Percentiles rank a stretch among this genome's conserved stretches.
phyloP scores from a whole-genome alignment of 2,329 filamentous ascomycete species.

The Aspergillus nomiae region DNA sequence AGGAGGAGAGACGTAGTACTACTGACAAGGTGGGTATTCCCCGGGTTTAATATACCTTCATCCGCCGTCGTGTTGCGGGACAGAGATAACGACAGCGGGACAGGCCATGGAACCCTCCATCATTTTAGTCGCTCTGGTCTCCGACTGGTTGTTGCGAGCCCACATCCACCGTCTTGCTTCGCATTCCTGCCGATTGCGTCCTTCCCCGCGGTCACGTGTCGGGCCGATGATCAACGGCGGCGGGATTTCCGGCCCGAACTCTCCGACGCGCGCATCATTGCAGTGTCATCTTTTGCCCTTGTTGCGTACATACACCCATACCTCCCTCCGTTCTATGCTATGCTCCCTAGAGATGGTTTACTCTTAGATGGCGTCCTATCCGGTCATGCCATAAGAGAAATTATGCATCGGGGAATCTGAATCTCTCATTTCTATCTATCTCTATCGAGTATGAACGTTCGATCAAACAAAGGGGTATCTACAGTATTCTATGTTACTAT shows the following conservation, averaged over 20 bases:
- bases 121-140: not conserved
- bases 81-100: conserved; percentile 7
- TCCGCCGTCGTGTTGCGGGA: not conserved
- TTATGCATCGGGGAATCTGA: not conserved
- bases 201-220: conserved; percentile 28
- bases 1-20: conserved; percentile 7
- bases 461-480: not conserved
- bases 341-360: not conserved
- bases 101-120: not conserved
- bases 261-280: not conserved
- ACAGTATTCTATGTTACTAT: not conserved
- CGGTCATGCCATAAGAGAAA: not conserved
- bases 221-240: conserved; percentile 24
- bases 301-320: too few species aligned
- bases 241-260: conserved; percentile 25
- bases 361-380: not conserved
- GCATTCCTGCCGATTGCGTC: not conserved
- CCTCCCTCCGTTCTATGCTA: too few species aligned
- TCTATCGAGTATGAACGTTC: not conserved
- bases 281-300: not conserved
- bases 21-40: not conserved
- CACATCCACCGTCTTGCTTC: conserved; percentile 2
- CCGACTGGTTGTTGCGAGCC: conserved; percentile 8
- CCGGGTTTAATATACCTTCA: conserved; percentile 16
- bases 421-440: not conserved